Base-by-base conservation (phyloP, 139 green algal genomes). In the Pleodorina starrii region DNA sequence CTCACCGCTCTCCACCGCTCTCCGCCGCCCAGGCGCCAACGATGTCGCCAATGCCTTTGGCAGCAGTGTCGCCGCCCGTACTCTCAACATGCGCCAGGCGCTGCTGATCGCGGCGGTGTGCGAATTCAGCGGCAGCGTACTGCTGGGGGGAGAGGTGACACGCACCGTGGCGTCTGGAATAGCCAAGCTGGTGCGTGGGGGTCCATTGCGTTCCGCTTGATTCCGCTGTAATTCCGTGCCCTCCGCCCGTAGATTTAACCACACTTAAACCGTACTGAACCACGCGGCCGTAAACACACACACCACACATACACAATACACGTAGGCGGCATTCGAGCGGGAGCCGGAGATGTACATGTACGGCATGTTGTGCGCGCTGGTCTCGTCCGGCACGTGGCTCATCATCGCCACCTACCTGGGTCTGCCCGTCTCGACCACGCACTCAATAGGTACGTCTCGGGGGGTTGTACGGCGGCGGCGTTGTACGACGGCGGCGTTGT, bases 361-460 rank as follows among this genome's bases (percentile, higher is more conserved):
- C 51, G 73, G 85, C 16, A 93, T 93, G 91, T 69, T 95, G 32
- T 90, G 84, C 23, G 90, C 89, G 29, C 50, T 93, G 54, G 79
- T 75, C 0, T 89, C 90, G 3, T 71, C 86, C 21, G 89, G 89
- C 68, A 79, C 88, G 3, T 94, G 90, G 92, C 84, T 95, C 46
- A 74, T 94, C 42, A 2, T 97, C 4, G 95, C 95, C 27, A 94
- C 94, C 29, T 92, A 93, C 88, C 68, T 93, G 72, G 89, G 92
- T 78, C 89, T 96, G 60, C 92, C 94, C 6, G 95, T 97, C 38
- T 95, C 91, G 35, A 96, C 94, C 27, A 97, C 95, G 21, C 95
- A 96, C 91, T 94, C 93, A 68, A 93, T 93, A 29, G 51, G 84
- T 75, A 36, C 42, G 59, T 29, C n/a, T n/a, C n/a, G n/a, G n/a